Conservation (phyloP, 345 rosid genomes). For the Moringa oleifera region DNA sequence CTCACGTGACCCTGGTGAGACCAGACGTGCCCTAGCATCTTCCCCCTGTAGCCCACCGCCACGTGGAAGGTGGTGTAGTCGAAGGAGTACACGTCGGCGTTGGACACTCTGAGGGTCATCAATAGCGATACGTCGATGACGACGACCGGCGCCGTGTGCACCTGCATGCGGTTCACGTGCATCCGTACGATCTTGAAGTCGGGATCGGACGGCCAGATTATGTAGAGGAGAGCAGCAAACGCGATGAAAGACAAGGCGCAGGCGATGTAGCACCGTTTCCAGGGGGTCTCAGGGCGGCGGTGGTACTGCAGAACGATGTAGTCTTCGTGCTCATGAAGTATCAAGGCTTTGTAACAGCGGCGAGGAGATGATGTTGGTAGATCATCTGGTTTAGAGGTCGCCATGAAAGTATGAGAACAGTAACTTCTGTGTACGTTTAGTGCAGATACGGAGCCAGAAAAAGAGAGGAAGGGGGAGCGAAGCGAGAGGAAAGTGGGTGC, state of each 20-base stretch:
- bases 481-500: constrained; percentile 24
- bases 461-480: constrained; percentile 8
- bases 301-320: constrained; percentile 23
- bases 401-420: constrained; percentile 28
- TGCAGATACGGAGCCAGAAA: constrained; percentile 14
- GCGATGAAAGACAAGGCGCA: constrained; percentile 28
- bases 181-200: constrained; percentile 45
- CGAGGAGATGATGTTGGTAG: constrained; percentile 1
- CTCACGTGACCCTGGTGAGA: constrained; percentile 50
- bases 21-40: constrained; percentile 65
- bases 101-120: constrained; percentile 51
- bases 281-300: constrained; percentile 1
- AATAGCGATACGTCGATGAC: constrained; percentile 49
- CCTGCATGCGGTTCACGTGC: constrained; percentile 37
- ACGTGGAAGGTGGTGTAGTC: constrained; percentile 52
- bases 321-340: constrained; percentile 24
- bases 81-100: constrained; percentile 65
- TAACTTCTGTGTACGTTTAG: constrained; percentile 20
- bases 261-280: constrained; percentile 23
- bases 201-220: constrained; percentile 80
- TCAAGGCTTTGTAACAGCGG: constrained; percentile 21
- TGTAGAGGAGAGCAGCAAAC: constrained; percentile 32
- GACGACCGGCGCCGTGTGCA: constrained; percentile 42
- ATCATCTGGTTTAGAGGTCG: constrained; percentile 16
- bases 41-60: constrained; percentile 55